Base-by-base conservation (phyloP, 192 early-diverging fungal species). In the Oehlia diaphana region DNA sequence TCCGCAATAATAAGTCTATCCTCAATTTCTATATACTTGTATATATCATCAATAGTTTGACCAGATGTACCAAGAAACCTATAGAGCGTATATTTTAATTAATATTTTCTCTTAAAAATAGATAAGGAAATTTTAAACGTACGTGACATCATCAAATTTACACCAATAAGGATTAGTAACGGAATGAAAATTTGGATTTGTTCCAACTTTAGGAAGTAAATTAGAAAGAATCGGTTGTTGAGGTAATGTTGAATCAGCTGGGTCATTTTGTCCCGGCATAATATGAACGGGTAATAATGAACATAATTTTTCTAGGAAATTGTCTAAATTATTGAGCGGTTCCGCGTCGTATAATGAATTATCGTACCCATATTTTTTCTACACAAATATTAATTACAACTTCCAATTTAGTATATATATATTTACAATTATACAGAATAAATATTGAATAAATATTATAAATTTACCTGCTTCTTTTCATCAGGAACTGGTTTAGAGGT, bases 11-110 rank as follows among this genome's bases (percentile, higher is more conserved):
- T 83, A n/a, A 96, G 79, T 26, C 93, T 86, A 64, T 92, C 85
- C 14, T 86, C 86, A 42, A 77, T 69, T 7, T 83, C 79, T 0
- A 88, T 80, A 84, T 94, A 97, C 82, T 88, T 90, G 81, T 82
- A 89, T 44, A 98, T 89, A 76, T 98, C 96, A 81, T 96, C 94
- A 39, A 99, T 74, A 28, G 89, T 94, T 84, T 99, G 98, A 12
- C 98, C 98, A 0, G 93, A 90, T 2, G 90, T 90, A 21, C 92
- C 95, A 61, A 98, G 83, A 67, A 97, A 71, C 3, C 92, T 95
- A 47, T n/a, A 66, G 50, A 26, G 35, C 14, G 42, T 13, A 35
- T 50, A 69, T 21, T 21, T 19, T 35, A 69, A 21, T 21, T 35
- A 69, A 21, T 21, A 42, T 28, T 50, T 26, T 26, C 16, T 9